Conservation (phyloP, 495 filamentous ascomycete genomes). For the Penicillium soppii region DNA sequence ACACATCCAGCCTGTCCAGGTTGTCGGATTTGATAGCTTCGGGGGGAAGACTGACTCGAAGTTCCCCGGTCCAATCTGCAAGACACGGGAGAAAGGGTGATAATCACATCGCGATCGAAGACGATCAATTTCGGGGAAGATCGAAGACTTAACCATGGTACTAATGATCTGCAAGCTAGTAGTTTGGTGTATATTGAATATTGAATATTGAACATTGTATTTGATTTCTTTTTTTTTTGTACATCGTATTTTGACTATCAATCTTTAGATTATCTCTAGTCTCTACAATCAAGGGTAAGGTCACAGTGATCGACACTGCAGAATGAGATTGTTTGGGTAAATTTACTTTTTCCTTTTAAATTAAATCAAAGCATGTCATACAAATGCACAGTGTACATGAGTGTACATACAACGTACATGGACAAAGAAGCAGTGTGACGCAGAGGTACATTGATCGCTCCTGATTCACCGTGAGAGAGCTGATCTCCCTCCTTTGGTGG, state of each 20-base stretch:
- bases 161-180: slow-evolving; percentile 12
- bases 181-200: background rate
- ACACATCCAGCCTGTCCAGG: slow-evolving; percentile 15
- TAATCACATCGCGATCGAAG: background rate
- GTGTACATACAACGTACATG: background rate
- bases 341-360: background rate
- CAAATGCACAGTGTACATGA: background rate
- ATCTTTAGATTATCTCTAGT: background rate
- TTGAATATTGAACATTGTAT: too few species aligned
- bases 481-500: slow-evolving; percentile 15
- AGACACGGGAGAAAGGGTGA: slow-evolving; percentile 8
- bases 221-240: too few species aligned
- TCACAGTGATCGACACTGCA: slow-evolving; percentile 10
- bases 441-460: background rate
- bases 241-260: slow-evolving; percentile 1
- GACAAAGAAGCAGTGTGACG: background rate
- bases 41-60: slow-evolving; percentile 14
- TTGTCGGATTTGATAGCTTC: slow-evolving; percentile 22
- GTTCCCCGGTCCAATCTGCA: slow-evolving; percentile 20
- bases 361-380: slow-evolving; percentile 2
- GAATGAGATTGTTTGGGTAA: background rate
- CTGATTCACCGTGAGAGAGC: slow-evolving; percentile 12
- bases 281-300: slow-evolving; percentile 1
- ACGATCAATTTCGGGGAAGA: slow-evolving; percentile 13
- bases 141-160: slow-evolving; percentile 1